Evolutionary conservation across 176 grass and related monocot species (phyloP), one percentile per base, ranked within the genome.

Genomic region (Themeda triandra): DNA sequence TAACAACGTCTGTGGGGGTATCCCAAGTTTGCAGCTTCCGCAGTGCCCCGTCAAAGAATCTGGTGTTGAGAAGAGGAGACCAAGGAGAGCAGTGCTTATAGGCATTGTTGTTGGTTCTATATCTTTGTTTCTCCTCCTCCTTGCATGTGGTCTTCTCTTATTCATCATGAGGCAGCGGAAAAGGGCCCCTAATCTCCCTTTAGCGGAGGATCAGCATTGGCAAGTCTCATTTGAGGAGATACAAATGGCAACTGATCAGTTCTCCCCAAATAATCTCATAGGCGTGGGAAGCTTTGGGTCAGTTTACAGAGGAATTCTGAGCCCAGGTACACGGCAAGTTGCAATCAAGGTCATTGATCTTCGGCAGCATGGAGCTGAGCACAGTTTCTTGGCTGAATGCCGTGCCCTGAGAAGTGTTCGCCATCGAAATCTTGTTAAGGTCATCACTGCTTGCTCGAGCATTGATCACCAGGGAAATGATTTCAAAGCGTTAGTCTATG

Each of bases 401-500:
- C 29, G 60, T 45, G 88, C 53, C 12, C 45, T 81, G 31, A 81
- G 65, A 56, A 81, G 65, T 8, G 2, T 81, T 58, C 66, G 79
- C 7, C 79, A 90, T 44, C 79, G 84, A 2, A 90, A 80, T 73
- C 82, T 90, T 77, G 78, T 86, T 23, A 80, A 81, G 76, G 80
- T 82, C 14, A 17, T 86, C 58, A 90, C 88, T 71, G 46, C 77
- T 29, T 90, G 83, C 75, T 86, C 63, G 2, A 86, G 69, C 24
- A n/a, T 82, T 33, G 83, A 90, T 35, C 44, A 37, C 69, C 69
- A 75, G 33, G 88, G 88, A 13, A 77, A 86, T 36, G 77, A 90
- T 77, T 90, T 90, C 29, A 90, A 88, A 18, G 86, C 86, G n/a
- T 13, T 88, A 54, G 86, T 83, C 12, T 82, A 77, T 1, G 86